These are phyloP conservation scores for Aschersonia sp. DNA, from an alignment of 2,329 filamentous ascomycete species.

Conservation along the genomic window DNA sequence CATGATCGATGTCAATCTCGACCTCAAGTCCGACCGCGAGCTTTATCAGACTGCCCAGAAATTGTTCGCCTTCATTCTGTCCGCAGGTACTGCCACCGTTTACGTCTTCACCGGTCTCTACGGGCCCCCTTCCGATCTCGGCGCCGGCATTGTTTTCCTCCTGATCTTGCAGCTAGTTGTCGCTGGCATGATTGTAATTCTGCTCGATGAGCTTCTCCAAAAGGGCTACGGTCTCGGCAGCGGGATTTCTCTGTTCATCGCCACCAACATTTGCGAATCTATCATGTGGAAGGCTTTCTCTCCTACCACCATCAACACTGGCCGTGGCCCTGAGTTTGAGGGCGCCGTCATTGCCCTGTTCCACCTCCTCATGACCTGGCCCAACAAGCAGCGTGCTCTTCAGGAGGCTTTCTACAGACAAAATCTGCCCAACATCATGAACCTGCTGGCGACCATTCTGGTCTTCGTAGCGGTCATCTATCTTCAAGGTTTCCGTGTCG, in stretches of 20 bases:
- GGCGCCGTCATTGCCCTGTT: constrained; percentile 95
- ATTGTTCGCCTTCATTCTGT: constrained; percentile 93
- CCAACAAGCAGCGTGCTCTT: constrained; percentile 97
- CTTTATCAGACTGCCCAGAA: constrained; percentile 99
- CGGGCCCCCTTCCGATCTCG: constrained; percentile 89
- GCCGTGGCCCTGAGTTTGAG: constrained; percentile 97
- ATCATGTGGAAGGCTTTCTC: constrained; percentile 99
- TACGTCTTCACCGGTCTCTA: constrained; percentile 98
- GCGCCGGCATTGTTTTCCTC: constrained; percentile 94
- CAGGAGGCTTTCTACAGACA: constrained; percentile 98
- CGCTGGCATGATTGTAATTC: constrained; percentile 95
- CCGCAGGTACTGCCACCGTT: constrained; percentile 92
- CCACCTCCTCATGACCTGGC: constrained; percentile 96
- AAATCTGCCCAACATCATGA: constrained; percentile 99
- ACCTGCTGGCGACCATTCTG: constrained; percentile 79
- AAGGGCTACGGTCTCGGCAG: constrained; percentile 98
- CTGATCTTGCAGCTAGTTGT: constrained; percentile 96
- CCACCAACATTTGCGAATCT: constrained; percentile 99
- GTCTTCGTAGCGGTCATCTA: constrained; percentile 98
- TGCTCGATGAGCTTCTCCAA: constrained; percentile 96
- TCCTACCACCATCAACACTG: constrained; percentile 97
- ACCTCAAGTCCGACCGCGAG: constrained; percentile 98
- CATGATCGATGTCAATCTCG: constrained; percentile 99
- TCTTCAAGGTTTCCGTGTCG: constrained; percentile 96
- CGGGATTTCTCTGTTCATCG: constrained; percentile 98